These are phyloP conservation scores for Penicillium sp. DNA, from an alignment of 2,329 filamentous ascomycete genomes.

Conservation along the genomic window DNA sequence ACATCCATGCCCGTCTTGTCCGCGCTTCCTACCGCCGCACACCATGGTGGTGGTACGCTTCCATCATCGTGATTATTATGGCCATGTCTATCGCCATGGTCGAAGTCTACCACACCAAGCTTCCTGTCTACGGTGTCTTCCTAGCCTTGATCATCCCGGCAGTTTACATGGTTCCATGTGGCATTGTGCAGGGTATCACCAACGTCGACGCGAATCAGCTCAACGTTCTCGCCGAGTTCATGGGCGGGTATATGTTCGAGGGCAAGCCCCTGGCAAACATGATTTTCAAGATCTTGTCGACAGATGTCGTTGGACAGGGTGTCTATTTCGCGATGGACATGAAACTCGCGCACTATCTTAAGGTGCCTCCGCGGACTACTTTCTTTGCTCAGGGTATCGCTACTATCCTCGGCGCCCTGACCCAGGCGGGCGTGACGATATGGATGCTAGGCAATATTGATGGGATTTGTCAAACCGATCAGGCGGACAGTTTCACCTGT, in stretches of 20 bases:
- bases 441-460: constrained; percentile 44
- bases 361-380: constrained; percentile 50
- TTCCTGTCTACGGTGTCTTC: constrained; percentile 47
- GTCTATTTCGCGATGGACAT: constrained; percentile 52
- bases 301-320: constrained; percentile 46
- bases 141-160: constrained; percentile 43
- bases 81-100: constrained; percentile 35
- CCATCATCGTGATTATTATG: constrained; percentile 34
- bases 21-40: constrained; percentile 35
- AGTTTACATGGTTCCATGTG: constrained; percentile 47
- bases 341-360: constrained; percentile 55
- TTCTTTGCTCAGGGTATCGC: constrained; percentile 52
- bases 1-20: constrained; percentile 46
- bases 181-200: constrained; percentile 46
- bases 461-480: constrained; percentile 42
- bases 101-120: constrained; percentile 44
- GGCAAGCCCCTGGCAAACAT: constrained; percentile 48
- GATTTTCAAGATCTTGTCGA: constrained; percentile 47
- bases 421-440: constrained; percentile 40
- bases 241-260: constrained; percentile 47
- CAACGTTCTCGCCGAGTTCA: constrained; percentile 47
- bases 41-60: constrained; percentile 46
- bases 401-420: constrained; percentile 49
- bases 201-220: constrained; percentile 47
- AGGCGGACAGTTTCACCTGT: constrained; percentile 51